Evolutionary conservation across 345 rosid genomes (phyloP).

Genomic region (Xanthoceras sorbifolium): DNA sequence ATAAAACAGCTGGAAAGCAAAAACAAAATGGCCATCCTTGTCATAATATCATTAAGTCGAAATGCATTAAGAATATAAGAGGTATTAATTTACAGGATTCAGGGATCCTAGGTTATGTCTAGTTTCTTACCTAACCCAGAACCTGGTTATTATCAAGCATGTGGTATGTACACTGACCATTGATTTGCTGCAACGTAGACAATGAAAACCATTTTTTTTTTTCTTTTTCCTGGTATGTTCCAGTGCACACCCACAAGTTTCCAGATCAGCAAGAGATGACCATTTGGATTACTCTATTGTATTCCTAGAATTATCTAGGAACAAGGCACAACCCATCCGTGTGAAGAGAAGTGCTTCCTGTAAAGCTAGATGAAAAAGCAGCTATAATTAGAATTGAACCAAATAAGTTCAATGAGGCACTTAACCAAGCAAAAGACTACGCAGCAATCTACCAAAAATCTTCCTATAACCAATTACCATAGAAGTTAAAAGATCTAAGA

Average conservation of each 20-base stretch:
- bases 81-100: constrained; percentile 3
- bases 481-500: too few species aligned
- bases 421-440: too few species aligned
- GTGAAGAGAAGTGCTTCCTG: too few species aligned
- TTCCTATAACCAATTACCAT: too few species aligned
- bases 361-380: too few species aligned
- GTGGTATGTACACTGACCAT: background rate
- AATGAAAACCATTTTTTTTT: background rate
- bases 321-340: too few species aligned
- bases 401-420: too few species aligned
- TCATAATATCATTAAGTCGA: background rate
- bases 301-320: background rate
- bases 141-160: background rate
- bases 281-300: background rate
- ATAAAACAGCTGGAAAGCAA: constrained; percentile 26
- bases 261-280: background rate
- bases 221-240: background rate
- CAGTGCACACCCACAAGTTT: background rate
- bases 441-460: too few species aligned
- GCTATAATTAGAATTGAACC: too few species aligned
- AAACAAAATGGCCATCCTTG: constrained; percentile 12
- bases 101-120: background rate
- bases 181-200: background rate
- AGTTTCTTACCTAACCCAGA: background rate
- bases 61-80: background rate